Evolutionary conservation across 805 yeast genomes (phyloP), one percentile per base, ranked within the genome.

Genomic region (Vanderwaltozyma yarrowii): DNA sequence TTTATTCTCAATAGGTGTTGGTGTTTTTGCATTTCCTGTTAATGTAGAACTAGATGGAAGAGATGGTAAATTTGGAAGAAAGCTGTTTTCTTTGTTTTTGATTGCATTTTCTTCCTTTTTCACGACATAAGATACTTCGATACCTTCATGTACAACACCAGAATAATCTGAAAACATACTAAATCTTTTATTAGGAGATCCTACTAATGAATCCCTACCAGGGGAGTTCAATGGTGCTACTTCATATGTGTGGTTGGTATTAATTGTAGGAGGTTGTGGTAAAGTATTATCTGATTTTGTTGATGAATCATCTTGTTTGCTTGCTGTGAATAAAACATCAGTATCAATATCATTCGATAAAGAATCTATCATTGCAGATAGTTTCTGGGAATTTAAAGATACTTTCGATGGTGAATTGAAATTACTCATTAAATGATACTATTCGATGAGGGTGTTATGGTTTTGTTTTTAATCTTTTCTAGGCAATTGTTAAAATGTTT

Each of bases 131-230:
- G 60, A 52, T 1, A 56, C 48, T 18, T 51, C 58, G 9, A 57
- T 52, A 20, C 60, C 61, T 32, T 57, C 61, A 30, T 56, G 55
- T 5, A 55, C 40, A 15, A 54, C 50, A 10, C 60, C 62, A 6
- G 61, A 56, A 39, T 57, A 57, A 29, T 43, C 43, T 3, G 62
- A 57, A 16, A 54, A 41, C 46, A 54, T 47, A 40, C 62, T 57
- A 14, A 15, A 25, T 13, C 33, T 26, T 19, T 32, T 13, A 21
- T 20, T 23, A 13, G 31, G 39, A n/a, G 37, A n/a, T 18, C 25
- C 33, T 4, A 36, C 30, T 6, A 25, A 9, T 25, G 13, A 5
- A 5, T 25, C 28, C 13, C 6, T 25, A 17, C 29, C 23, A 25
- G 45, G 38, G 9, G 46, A 26, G n/a, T n/a, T n/a, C n/a, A n/a